Evolutionary conservation across 2,329 filamentous ascomycete genomes (phyloP), one percentile per base, ranked within the genome.

Genomic region (Fusarium nematophilum): DNA sequence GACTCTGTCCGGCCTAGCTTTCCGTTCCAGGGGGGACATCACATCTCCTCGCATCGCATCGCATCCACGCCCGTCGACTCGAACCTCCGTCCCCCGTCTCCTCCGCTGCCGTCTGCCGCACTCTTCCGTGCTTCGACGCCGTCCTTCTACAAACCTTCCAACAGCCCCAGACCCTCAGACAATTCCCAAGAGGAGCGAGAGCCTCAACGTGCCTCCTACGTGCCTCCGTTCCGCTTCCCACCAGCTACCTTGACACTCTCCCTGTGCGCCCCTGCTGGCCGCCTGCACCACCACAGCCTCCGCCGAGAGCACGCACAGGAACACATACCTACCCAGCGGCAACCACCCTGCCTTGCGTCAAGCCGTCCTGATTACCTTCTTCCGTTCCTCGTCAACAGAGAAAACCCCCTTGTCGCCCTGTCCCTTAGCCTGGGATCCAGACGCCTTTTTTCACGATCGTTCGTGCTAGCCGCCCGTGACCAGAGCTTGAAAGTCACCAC

Each of bases 391-490:
- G 36, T 57, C 48, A 36, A 58, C 42, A 58, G 15, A 34, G 34
- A 43, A 52, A 50, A 6, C 42, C 39, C 55, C 54, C 59, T 66
- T 67, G 59, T 49, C 59, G 42, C 34, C 14, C 56, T 40, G 36
- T 50, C 54, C 13, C 36, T 59, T 55, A 40, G 47, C 51, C 48
- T 48, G 48, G 49, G 54, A 47, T 27, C 45, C 50, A n/a, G 50
- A 64, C 43, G 43, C 38, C 49, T 60, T 40, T 38, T 5, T 9
- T 63, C 62, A 62, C 56, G 59, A 66, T 67, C 49, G 52, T 55
- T 66, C 59, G 65, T 67, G 49, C 59, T 64, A 67, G 65, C 54
- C 59, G 65, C n/a, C 59, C 50, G 59, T 53, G 50, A 60, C 52
- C 45, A 64, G 45, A 62, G n/a, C 55, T 57, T 64, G 46, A 59